Evolutionary conservation across 495 filamentous ascomycete genomes (phyloP), one percentile per base, ranked within the genome.

Genomic region (Rostrohypoxylon terebratum): DNA sequence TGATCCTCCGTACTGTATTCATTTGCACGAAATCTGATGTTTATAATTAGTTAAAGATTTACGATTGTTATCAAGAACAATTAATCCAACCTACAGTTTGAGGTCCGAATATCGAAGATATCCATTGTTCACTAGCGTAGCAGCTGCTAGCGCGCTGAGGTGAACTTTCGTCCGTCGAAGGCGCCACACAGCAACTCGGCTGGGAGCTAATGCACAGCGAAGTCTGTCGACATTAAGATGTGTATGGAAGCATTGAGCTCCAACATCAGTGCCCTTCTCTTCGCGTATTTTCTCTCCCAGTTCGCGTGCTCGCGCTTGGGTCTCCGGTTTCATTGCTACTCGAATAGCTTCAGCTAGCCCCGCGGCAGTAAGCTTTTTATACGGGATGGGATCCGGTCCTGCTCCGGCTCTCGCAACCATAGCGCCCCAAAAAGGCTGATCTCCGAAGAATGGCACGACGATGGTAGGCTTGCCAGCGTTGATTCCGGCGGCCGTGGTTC

Each of bases 381-480:
- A 86, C 0, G 91, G 90, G 63, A 94, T 91, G 0, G 93, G 92
- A 0, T 77, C 70, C 0, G 92, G 92, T 3, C 93, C 93, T 1
- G 92, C 93, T 4, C 91, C 90, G 16, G 91, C 89, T 48, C 79
- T 83, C 2, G 89, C 88, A 20, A 95, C 87, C 85, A 95, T 92
- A 1, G 86, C 81, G 16, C 92, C 93, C 93, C 93, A 95, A 68
- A 94, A 95, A 1, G 91, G 90, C 75, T 95, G 92, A 63, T 95
- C 93, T 4, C 93, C 93, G 72, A 96, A 95, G 81, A 96, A 96
- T 0, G 93, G 93, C 8, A 96, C 88, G 23, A 96, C 85, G 1
- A 92, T 85, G 0, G 93, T 94, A 3, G 93, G 92, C 38, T 87
- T 86, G 1, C 90, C 91, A 0, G 84, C 79, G 2, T 88, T 83